Evolutionary conservation across 1,284 basidiomycete species (phyloP), one percentile per base, ranked within the genome.

Genomic region (Kwoniella shivajii): DNA sequence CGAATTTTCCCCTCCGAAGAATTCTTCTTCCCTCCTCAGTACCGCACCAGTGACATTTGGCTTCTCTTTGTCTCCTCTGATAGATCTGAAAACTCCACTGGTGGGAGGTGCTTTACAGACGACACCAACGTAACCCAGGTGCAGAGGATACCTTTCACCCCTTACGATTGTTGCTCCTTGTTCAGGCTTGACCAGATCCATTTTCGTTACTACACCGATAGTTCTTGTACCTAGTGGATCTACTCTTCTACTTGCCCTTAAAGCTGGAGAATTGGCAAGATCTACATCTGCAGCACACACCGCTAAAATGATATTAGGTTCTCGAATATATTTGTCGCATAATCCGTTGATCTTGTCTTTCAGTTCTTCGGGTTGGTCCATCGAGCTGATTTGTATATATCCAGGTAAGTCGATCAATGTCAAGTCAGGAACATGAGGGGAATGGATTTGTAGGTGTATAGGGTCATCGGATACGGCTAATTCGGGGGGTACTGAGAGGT

Each of bases 201-300:
- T 96, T 84, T 99, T 99, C 41, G 96, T 99, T 43, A 99, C 84
- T 6, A 99, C 96, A 30, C 96, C 95, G 66, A 99, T 95, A 0
- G 96, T 99, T 29, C 95, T 86, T 57, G 93, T 81, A 6, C 96
- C 95, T 6, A 98, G 81, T 1, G 95, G 95, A 73, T 99, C 95
- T 3, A 99, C 91, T 62, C 90, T 89, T 43, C 93, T 83, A 73
- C 90, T 94, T 0, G 96, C 93, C 34, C 93, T 83, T 43, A 99
- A 80, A 0, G 96, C 95, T 3, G 96, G 95, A 1, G 92, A 97
- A 78, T 99, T 99, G 58, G 95, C 95, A 7, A 99, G 83, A 80
- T 99, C 96, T 54, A 99, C 96, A 76, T 99, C 94, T 7, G 96
- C 95, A 2, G 95, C 90, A 72, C 95, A 99, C 7, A 99, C 92